phyloP scores from a whole-genome alignment of 2,329 filamentous ascomycete species.

The Hypoxylon sp. region DNA sequence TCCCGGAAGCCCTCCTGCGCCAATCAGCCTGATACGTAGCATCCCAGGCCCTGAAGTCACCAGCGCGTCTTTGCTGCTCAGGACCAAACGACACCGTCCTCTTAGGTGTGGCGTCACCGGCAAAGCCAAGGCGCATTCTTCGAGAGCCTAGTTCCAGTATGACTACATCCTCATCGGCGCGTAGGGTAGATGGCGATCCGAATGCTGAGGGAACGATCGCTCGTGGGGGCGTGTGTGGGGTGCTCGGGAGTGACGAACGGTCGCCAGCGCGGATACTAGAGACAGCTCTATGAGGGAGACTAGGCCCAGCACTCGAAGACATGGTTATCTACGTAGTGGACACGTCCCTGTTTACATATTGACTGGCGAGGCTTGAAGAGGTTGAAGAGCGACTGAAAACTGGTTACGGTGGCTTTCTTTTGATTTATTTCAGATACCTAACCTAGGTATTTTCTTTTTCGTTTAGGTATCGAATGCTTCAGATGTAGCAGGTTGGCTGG shows the following conservation, averaged over 20 bases:
- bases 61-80: slow-evolving; percentile 79
- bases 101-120: slow-evolving; percentile 84
- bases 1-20: slow-evolving; percentile 59
- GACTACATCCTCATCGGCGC: slow-evolving; percentile 84
- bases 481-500: background rate
- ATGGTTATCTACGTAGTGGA: slow-evolving; percentile 48
- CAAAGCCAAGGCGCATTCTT: slow-evolving; percentile 84
- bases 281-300: slow-evolving; percentile 68
- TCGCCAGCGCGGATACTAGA: slow-evolving; percentile 65
- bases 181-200: slow-evolving; percentile 69
- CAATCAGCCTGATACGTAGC: slow-evolving; percentile 63
- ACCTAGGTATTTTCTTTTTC: no score
- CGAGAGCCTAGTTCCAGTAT: slow-evolving; percentile 87
- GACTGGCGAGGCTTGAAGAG: background rate
- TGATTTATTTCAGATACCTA: no score
- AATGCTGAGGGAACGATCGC: slow-evolving; percentile 63
- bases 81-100: slow-evolving; percentile 76
- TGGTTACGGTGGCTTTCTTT: background rate
- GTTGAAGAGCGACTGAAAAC: background rate
- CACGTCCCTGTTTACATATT: slow-evolving; percentile 28
- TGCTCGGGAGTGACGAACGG: slow-evolving; percentile 53
- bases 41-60: slow-evolving; percentile 82
- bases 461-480: background rate
- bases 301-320: slow-evolving; percentile 58
- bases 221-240: slow-evolving; percentile 70